Conservation (phyloP, 164 flowering plant species). For the Buxus sempervirens region DNA sequence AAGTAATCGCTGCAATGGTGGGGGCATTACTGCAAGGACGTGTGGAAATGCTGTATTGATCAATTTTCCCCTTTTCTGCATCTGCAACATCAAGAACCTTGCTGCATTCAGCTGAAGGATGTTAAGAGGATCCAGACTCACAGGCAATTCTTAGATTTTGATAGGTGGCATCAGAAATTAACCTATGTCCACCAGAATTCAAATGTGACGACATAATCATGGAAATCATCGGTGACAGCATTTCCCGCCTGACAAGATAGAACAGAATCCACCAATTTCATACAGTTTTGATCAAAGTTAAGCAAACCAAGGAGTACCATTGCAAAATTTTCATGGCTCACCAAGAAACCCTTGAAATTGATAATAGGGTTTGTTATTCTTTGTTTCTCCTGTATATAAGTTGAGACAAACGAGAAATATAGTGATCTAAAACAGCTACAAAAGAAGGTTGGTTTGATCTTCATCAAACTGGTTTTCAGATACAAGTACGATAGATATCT, state of each 20-base stretch:
- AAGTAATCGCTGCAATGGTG: too few species aligned
- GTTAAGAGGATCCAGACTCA: slow-evolving; percentile 52
- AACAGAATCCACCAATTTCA: too few species aligned
- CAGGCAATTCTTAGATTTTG: slow-evolving; percentile 43
- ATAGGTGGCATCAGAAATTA: slow-evolving; percentile 91
- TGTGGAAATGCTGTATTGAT: slow-evolving; percentile 89
- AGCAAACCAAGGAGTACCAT: too few species aligned
- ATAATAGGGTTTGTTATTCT: slow-evolving; percentile 61
- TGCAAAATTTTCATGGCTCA: too few species aligned
- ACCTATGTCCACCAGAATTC: slow-evolving; percentile 98
- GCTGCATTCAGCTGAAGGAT: slow-evolving; percentile 68
- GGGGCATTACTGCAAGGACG: slow-evolving; percentile 58
- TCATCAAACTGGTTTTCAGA: not conserved
- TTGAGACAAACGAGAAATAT: slow-evolving; percentile 90
- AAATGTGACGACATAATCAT: slow-evolving; percentile 86
- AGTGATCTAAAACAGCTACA: slow-evolving; percentile 66
- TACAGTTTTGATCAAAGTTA: too few species aligned
- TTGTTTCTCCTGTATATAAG: slow-evolving; percentile 62
- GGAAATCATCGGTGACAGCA: slow-evolving; percentile 91
- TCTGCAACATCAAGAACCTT: slow-evolving; percentile 71
- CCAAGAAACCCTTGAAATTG: slow-evolving; percentile 92
- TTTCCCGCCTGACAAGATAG: slow-evolving; percentile 89
- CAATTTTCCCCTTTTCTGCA: slow-evolving; percentile 77
- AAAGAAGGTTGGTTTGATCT: not conserved
- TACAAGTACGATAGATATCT: slow-evolving; percentile 91